These are phyloP conservation scores for Trichoderma endophyticum DNA, from an alignment of 2,329 filamentous ascomycete genomes.

Conservation along the genomic window DNA sequence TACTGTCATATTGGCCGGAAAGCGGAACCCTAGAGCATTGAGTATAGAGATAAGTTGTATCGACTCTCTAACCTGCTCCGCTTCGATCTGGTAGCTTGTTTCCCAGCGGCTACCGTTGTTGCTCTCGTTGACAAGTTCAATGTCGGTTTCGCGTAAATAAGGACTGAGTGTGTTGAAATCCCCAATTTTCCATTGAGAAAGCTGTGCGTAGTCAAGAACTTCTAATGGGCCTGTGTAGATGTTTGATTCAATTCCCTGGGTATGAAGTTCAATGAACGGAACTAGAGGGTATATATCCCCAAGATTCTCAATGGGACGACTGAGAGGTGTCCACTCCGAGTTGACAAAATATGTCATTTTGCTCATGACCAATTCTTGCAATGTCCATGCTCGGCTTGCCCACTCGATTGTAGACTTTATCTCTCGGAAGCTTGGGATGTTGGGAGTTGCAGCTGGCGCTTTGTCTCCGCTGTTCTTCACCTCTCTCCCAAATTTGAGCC, in stretches of 20 bases:
- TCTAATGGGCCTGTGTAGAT: neutral
- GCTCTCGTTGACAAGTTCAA: neutral
- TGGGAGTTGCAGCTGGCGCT: neutral
- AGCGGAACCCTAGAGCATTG: neutral
- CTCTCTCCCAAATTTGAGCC: neutral
- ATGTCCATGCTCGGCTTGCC: constrained; percentile 7
- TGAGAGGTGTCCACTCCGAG: constrained; percentile 5
- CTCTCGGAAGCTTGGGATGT: neutral
- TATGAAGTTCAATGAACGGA: constrained; percentile 9
- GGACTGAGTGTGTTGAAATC: neutral
- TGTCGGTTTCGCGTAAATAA: neutral
- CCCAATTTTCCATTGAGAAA: neutral
- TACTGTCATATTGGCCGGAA: neutral
- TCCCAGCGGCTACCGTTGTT: neutral
- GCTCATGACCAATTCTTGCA: constrained; percentile 18
- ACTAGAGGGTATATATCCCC: constrained; percentile 1
- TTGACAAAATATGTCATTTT: constrained; percentile 14
- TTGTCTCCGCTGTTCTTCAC: neutral
- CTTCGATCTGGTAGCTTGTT: neutral
- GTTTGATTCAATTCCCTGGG: neutral
- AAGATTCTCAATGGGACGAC: constrained; percentile 3
- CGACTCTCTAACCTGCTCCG: neutral
- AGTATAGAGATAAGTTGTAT: neutral
- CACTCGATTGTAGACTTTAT: neutral
- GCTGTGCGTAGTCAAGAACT: neutral